Evolutionary conservation across 352 stramenopile species (phyloP), one percentile per base, ranked within the genome.

Genomic region (Saprolegnia diclina): DNA sequence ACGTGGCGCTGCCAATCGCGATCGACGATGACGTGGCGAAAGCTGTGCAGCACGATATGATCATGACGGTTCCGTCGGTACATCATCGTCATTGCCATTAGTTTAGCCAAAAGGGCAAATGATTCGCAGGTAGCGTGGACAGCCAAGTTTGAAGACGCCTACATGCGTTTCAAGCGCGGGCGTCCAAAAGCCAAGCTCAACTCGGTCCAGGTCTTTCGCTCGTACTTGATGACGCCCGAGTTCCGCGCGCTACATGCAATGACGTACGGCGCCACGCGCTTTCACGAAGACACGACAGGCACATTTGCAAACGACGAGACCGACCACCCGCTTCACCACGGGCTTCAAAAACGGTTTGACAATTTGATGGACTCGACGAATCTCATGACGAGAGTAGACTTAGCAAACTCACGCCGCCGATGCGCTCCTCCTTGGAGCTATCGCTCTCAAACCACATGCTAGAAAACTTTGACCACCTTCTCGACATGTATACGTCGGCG

Each of bases 371-470:
- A n/a, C 19, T n/a, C 1, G 42, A 26, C 7, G n/a, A n/a, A n/a
- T 42, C 7, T 14, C 26, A 61, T 40, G 0, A 61, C 11, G 4
- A 3, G 1, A 11, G 3, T 55, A 66, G 57, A 42, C 53, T 66
- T 18, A 4, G 32, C 9, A 66, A 66, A n/a, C 40, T 66, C 1
- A 42, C 57, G 37, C 52, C 52, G 24, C 57, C 57, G 18, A 66
- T 66, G 14, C 57, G 57, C 10, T 37, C 48, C 7, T 66, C 57
- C 1, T 32, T 66, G 5, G 57, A 55, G 40, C 57, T 66, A 9
- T 66, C 57, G 7, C 44, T 66, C 13, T 66, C 57, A 5, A 54
- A 40, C 19, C 57, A 66, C 44, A 55, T 66, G 57, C 57, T 66
- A 1, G n/a, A 53, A 5, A 55, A 40, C 11, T 37, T 66, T 0